phyloP scores from a whole-genome alignment of 2,329 filamentous ascomycete species.

The Fusarium sp. region DNA sequence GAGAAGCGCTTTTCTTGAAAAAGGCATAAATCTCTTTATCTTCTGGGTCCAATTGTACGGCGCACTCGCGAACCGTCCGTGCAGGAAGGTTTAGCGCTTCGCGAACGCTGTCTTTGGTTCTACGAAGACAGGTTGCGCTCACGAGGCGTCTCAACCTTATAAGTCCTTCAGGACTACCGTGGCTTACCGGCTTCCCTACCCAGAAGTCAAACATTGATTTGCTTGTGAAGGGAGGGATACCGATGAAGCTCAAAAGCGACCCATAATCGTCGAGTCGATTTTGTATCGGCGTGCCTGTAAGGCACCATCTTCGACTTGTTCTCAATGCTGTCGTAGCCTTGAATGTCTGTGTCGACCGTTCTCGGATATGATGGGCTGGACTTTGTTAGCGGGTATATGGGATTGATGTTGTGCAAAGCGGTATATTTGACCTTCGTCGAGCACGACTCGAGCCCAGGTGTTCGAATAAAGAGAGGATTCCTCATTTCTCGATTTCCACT shows the following conservation, averaged over 20 bases:
- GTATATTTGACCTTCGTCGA: background rate
- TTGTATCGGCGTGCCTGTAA: background rate
- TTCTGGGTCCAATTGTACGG: background rate
- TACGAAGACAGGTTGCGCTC: background rate
- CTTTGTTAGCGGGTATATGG: fast-evolving
- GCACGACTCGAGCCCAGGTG: background rate
- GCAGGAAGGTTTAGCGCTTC: background rate
- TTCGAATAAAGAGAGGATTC: background rate
- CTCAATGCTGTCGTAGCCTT: background rate
- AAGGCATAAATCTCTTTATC: background rate
- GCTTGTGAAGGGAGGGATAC: background rate
- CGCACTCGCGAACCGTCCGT: fast-evolving
- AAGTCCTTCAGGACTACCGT: background rate
- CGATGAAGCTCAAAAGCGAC: background rate
- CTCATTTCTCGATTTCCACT: background rate
- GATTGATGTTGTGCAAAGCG: fast-evolving
- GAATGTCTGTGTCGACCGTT: background rate
- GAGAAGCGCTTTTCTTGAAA: background rate
- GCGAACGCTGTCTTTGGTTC: background rate
- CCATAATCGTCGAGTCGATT: background rate
- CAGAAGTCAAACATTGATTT: background rate
- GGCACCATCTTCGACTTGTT: background rate
- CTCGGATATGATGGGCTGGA: background rate
- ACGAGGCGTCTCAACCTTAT: background rate
- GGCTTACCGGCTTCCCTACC: background rate